A percentile compares a stretch with the other conserved stretches of the same genome.
Evolutionary conservation across 352 stramenopile genomes (phyloP).

Genomic region (Phytopythium ostracodes): DNA sequence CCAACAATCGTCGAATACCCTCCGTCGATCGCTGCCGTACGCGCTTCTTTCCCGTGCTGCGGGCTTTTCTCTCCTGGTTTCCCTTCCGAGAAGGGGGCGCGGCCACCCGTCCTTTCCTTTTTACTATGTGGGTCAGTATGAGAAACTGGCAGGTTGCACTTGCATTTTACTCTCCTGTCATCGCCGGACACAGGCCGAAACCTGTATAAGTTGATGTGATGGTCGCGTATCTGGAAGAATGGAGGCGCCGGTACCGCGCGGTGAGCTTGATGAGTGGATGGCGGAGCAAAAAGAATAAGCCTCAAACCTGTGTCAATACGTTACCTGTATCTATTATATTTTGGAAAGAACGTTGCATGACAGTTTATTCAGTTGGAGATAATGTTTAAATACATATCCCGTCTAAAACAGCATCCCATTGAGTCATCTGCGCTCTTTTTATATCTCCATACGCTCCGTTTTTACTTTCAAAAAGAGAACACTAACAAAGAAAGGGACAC

Average conservation of each 20-base stretch:
- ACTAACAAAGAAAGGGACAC: background rate
- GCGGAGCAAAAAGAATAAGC: background rate
- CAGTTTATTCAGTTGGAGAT: background rate
- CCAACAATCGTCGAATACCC: constrained; percentile 1
- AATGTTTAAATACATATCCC: background rate
- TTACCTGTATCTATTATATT: background rate
- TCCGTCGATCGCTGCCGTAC: background rate
- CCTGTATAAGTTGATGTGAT: background rate
- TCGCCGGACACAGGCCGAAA: background rate
- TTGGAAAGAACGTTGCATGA: no score
- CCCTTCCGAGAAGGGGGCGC: background rate
- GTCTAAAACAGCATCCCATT: background rate
- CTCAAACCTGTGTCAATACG: background rate
- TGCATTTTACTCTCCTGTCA: background rate
- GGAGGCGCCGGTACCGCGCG: background rate
- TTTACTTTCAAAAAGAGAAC: background rate
- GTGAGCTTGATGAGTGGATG: background rate
- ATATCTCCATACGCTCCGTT: background rate
- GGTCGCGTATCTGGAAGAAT: background rate
- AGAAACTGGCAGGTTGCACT: background rate
- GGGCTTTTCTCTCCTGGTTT: background rate
- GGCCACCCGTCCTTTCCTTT: constrained; percentile 2
- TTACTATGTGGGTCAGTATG: constrained; percentile 1
- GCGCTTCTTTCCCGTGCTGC: background rate
- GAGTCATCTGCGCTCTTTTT: background rate